Evolutionary conservation across 306 rosid genomes (phyloP).

Genomic region (Prunus salicina): DNA sequence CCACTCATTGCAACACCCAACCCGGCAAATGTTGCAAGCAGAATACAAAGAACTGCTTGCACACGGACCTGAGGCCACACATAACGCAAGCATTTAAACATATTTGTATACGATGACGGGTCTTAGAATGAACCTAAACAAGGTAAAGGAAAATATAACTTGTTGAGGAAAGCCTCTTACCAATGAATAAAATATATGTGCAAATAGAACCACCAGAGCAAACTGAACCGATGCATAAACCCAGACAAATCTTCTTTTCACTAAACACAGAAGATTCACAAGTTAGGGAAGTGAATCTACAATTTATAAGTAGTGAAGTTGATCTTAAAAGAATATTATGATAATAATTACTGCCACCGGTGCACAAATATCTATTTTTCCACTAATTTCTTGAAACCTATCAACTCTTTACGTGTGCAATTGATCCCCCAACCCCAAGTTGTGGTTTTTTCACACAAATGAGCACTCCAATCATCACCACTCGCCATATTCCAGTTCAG

Average conservation of each 20-base stretch:
- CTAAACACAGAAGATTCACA: conserved; percentile 37
- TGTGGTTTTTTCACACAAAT: background rate
- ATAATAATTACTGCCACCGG: conserved; percentile 5
- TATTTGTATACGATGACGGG: background rate
- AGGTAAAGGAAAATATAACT: background rate
- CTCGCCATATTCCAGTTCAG: background rate
- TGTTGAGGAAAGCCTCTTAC: conserved; percentile 43
- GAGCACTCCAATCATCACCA: background rate
- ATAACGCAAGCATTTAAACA: background rate
- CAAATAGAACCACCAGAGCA: conserved; percentile 77
- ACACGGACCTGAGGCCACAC: conserved; percentile 54
- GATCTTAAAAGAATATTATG: background rate
- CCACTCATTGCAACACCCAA: conserved; percentile 90
- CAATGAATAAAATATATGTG: conserved; percentile 84
- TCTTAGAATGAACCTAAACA: background rate
- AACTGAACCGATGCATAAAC: conserved; percentile 76
- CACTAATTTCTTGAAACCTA: background rate
- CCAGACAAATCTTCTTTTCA: conserved; percentile 79
- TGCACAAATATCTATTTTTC: conserved; percentile 7
- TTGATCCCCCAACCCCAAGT: background rate
- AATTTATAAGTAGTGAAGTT: background rate
- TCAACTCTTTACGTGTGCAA: background rate
- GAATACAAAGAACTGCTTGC: conserved; percentile 75
- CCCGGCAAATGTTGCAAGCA: conserved; percentile 91
- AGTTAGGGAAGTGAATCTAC: conserved; percentile 13